These are phyloP conservation scores for Pichia sp. DNA, from an alignment of 1,139 yeast species.

Conservation along the genomic window DNA sequence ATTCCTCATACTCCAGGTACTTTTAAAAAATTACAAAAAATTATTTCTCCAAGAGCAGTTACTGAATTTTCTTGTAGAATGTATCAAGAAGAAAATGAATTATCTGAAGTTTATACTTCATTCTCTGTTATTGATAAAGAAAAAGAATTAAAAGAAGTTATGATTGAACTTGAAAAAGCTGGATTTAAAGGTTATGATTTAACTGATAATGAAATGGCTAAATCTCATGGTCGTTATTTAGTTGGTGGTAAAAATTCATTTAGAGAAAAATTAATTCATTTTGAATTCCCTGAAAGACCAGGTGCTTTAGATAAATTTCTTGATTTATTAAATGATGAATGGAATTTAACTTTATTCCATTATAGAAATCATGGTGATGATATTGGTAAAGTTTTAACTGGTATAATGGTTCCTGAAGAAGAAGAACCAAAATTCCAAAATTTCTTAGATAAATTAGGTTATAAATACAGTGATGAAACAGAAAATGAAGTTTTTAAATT, in stretches of 20 bases:
- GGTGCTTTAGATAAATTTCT: slow-evolving; percentile 84
- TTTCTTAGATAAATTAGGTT: slow-evolving; percentile 67
- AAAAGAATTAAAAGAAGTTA: slow-evolving; percentile 42
- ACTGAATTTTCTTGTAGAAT: slow-evolving; percentile 89
- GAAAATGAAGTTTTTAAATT: slow-evolving; percentile 75
- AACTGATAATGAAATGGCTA: slow-evolving; percentile 89
- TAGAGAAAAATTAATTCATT: slow-evolving; percentile 71
- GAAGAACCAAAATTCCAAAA: slow-evolving; percentile 59
- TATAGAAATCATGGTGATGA: slow-evolving; percentile 97
- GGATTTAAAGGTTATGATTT: slow-evolving; percentile 74
- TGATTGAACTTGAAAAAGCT: slow-evolving; percentile 37
- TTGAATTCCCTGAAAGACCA: slow-evolving; percentile 96
- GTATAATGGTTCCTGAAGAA: slow-evolving; percentile 72
- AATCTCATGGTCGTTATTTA: slow-evolving; percentile 89
- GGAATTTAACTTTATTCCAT: slow-evolving; percentile 93
- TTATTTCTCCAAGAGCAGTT: slow-evolving; percentile 78
- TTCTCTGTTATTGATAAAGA: slow-evolving; percentile 74
- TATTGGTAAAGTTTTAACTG: slow-evolving; percentile 86
- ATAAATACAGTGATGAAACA: slow-evolving; percentile 75
- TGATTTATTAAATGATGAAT: slow-evolving; percentile 59
- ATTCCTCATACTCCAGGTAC: slow-evolving; percentile 94
- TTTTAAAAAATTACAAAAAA: slow-evolving; percentile 64
- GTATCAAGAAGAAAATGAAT: slow-evolving; percentile 28
- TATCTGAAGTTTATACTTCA: slow-evolving; percentile 79
- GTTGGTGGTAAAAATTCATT: slow-evolving; percentile 81